Evolutionary conservation across 2,329 filamentous ascomycete species (phyloP).

Genomic region (Seiridium cupressi): DNA sequence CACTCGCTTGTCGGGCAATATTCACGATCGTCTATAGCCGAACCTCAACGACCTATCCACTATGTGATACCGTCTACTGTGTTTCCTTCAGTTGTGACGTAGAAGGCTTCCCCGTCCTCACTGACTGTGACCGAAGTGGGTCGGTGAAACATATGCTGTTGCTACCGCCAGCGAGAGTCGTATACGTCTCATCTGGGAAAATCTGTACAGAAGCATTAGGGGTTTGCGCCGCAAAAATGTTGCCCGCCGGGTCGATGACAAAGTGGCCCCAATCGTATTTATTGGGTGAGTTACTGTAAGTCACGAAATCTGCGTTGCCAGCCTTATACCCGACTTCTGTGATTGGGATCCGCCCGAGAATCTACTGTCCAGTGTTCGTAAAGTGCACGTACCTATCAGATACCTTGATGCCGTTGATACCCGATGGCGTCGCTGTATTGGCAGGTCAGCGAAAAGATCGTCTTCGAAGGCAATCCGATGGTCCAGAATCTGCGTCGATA

Average conservation of each 20-base stretch:
- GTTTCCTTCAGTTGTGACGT: not conserved
- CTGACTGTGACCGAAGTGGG: not conserved
- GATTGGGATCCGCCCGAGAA: slow-evolving; percentile 11
- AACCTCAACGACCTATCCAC: slow-evolving; percentile 2
- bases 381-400: slow-evolving; percentile 10
- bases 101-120: not conserved
- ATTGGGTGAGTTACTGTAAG: not conserved
- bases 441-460: not conserved
- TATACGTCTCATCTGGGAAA: not conserved
- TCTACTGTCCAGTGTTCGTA: slow-evolving; percentile 9
- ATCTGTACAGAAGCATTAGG: not conserved
- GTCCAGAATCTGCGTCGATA: slow-evolving; percentile 9
- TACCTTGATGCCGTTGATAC: slow-evolving; percentile 12
- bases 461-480: slow-evolving; percentile 7
- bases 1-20: not conserved
- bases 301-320: not conserved
- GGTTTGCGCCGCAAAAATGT: not conserved
- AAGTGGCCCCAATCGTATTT: slow-evolving; percentile 5
- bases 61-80: not conserved
- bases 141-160: not conserved
- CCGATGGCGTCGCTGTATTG: slow-evolving; percentile 7
- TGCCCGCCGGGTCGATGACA: not conserved
- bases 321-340: not conserved
- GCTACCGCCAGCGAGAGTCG: not conserved
- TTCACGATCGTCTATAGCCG: not conserved